Evolutionary conservation across 2,329 filamentous ascomycete genomes (phyloP), one percentile per base, ranked within the genome.

Genomic region (Fonsecaea nubica): DNA sequence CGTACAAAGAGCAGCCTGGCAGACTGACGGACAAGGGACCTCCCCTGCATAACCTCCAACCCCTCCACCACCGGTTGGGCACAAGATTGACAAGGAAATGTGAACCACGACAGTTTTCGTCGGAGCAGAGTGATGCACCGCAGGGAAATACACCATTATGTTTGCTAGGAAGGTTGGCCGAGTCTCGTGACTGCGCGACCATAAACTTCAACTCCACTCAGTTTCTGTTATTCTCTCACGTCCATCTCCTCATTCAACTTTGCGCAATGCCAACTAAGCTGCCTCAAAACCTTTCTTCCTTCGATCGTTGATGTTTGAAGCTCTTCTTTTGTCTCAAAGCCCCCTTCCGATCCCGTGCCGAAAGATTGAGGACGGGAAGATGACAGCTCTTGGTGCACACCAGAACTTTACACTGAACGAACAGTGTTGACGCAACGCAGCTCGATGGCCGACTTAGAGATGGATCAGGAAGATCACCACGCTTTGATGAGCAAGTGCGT

Each of bases 31-130:
- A 62, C 33, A 8, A 21, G 21, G 48, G 56, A 32, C 48, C 63
- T 52, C 21, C 36, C 12, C 59, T 56, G 52, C 53, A 62, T 68
- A 63, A 63, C 63, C 66, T 64, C 66, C 63, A 59, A 33, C 40
- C 60, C 62, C 60, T 63, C 60, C 66, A 53, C 35, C 66, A 54
- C 38, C 63, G 38, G 30, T 35, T 50, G 21, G 21, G 45, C 45
- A 35, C 8, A 13, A 54, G 18, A 35, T 13, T 13, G 12, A 53
- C 45, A 53, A 38, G 45, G 18, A 10, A 21, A 8, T 25, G 42
- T 58, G n/a, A 13, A 40, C 13, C 35, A 32, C n/a, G 15, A 58
- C 36, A 30, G 15, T 9, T 30, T 30, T 12, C 2, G 18, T 32
- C 9, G 9, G 8, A 5, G 42, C 7, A 50, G 21, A 50, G 18